phyloP scores from a whole-genome alignment of 345 rosid species.

The Salix udensis region DNA sequence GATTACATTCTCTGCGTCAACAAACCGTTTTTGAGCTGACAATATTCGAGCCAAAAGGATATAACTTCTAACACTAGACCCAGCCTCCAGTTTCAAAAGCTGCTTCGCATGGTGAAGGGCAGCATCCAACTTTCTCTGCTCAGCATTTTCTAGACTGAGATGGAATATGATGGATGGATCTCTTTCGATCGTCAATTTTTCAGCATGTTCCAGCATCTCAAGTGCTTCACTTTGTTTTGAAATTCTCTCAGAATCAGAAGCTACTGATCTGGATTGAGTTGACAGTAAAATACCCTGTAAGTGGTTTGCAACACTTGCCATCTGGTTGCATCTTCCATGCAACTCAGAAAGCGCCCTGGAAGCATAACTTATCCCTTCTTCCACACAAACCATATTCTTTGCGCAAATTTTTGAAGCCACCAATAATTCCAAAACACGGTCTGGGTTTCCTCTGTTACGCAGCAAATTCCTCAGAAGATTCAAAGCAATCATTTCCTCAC shows the following conservation, averaged over 20 bases:
- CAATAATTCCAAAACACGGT: conserved; percentile 46
- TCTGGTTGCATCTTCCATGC: conserved; percentile 38
- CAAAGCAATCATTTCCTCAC: conserved; percentile 59
- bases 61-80: conserved; percentile 54
- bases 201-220: conserved; percentile 46
- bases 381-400: conserved; percentile 22
- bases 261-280: conserved; percentile 43
- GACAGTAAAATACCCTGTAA: conserved; percentile 54
- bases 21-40: conserved; percentile 60
- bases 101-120: conserved; percentile 53
- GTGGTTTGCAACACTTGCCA: conserved; percentile 45
- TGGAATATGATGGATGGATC: conserved; percentile 42
- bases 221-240: conserved; percentile 56
- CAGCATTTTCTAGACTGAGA: conserved; percentile 69
- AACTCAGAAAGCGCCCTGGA: conserved; percentile 36
- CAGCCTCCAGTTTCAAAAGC: conserved; percentile 55
- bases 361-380: conserved; percentile 57
- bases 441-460: conserved; percentile 45
- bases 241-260: conserved; percentile 50
- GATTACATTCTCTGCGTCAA: conserved; percentile 56
- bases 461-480: conserved; percentile 59
- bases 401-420: conserved; percentile 66
- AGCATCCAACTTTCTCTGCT: conserved; percentile 71
- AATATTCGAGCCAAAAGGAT: conserved; percentile 59
- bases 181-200: conserved; percentile 37